Evolutionary conservation across 2,329 filamentous ascomycete species (phyloP), one percentile per base, ranked within the genome.

Genomic region (Fusarium anguioides): DNA sequence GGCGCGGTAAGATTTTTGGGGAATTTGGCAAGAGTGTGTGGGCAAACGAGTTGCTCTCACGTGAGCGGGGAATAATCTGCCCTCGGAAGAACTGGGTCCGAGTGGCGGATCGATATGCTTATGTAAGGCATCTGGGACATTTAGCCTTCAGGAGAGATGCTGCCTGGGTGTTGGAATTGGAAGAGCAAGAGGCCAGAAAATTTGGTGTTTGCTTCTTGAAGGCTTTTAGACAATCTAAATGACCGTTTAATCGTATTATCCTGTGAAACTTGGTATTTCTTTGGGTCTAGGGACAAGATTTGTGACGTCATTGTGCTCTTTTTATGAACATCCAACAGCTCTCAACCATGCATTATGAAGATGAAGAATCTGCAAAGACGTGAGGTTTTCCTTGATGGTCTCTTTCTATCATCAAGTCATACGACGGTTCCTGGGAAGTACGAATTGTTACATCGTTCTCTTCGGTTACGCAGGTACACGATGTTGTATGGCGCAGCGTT

Each of bases 1-100:
- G 37, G 70, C 69, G 70, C 60, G 66, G 64, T 60, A 64, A 73
- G 72, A 72, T 74, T 79, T 79, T 76, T 70, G 73, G 71, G 75
- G 73, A 78, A 76, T 76, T 79, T 75, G 74, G 69, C 72, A 77
- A 77, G n/a, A n/a, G 75, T 74, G 75, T 79, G 77, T 80, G 78
- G 73, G 78, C 71, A 69, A 68, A 75, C 62, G 61, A 70, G 21
- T 14, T 8, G 3, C 24, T 12, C 69, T 79, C 78, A 80, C 78
- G 78, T 80, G 78, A 80, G 72, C 61, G 68, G 70, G 66, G 64
- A 71, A 41, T 31, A 15, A 37, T 53, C 49, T 76, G 75, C 76
- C 76, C 76, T 66, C 75, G 76, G 76, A 78, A 72, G 72, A 77
- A 75, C 39, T 54, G 45, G 23, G n/a, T 46, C 71, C 71, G 70